These are phyloP conservation scores for Camelina hispida DNA, from an alignment of 345 rosid genomes.

Conservation along the genomic window DNA sequence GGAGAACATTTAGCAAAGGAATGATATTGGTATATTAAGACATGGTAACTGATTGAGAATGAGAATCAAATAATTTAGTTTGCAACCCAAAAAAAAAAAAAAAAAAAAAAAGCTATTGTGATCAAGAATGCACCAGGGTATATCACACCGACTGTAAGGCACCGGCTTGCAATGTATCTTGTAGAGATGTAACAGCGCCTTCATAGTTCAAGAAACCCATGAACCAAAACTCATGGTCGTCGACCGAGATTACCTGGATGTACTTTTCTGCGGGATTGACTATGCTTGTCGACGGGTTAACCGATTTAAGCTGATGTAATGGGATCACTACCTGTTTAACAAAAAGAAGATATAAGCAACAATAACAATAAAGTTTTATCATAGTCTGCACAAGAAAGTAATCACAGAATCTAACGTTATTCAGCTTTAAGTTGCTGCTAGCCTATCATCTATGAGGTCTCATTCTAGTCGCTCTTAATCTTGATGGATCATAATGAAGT, in stretches of 20 bases:
- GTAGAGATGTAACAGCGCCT: constrained; percentile 54
- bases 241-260: constrained; percentile 63
- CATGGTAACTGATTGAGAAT: constrained; percentile 15
- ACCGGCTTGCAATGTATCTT: constrained; percentile 46
- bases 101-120: background rate
- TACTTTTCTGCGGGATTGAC: constrained; percentile 63
- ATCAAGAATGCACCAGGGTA: constrained; percentile 32
- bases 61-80: constrained; percentile 19
- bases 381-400: background rate
- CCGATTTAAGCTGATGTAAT: constrained; percentile 59
- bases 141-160: constrained; percentile 49
- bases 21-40: constrained; percentile 7
- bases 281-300: constrained; percentile 61
- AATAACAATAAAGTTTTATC: background rate
- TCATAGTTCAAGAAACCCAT: constrained; percentile 66
- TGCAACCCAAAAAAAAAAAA: constrained; percentile 7
- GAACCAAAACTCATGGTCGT: constrained; percentile 72
- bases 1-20: constrained; percentile 6
- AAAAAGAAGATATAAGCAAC: constrained; percentile 15
- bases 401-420: background rate
- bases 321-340: constrained; percentile 64
- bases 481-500: background rate
- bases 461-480: background rate
- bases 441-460: background rate
- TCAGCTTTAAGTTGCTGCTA: background rate